Evolutionary conservation across 106 monocot genomes (phyloP), one percentile per base, ranked within the genome.

Genomic region (Platanthera zijinensis): DNA sequence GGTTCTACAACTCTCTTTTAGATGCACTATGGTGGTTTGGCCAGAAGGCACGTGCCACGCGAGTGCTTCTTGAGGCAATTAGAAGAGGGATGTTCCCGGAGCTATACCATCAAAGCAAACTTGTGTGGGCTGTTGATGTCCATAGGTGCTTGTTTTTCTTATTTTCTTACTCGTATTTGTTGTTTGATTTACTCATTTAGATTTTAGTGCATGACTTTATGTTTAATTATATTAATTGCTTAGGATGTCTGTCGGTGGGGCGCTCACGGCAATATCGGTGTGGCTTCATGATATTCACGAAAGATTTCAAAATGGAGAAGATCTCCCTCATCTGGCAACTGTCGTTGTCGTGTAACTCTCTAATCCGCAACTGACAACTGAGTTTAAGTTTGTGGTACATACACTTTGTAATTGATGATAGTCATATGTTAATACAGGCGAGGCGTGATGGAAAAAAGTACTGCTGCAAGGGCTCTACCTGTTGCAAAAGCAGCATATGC

Each of bases 11-110:
- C 83, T 83, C 97, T 56, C 82, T 97, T 76, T 57, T 97, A 59
- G 94, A 97, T 49, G 85, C 85, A 72, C 91, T 97, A 70, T 97
- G 97, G 97, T 97, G 91, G 93, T 82, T 94, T 82, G 84, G 88
- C 19, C 97, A 97, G 69, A 94, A 86, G 70, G 91, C 83, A 17
- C 77, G 97, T 63, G 93, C 93, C 78, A 81, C 79, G 47, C 82
- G 74, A 17, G 89, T 97, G 19, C 89, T 97, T 67, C 57, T 17
- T 13, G 91, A 92, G 81, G 94, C 91, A 45, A 84, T 53, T 14
- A 83, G 69, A 74, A 81, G 82, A 48, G 87, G 87, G 67, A 88
- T 91, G 80, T 97, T 91, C 59, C 94, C 97, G 48, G 93, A 97
- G 73, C 75, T 97, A 45, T 85, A 77, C 74, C 93, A 89, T 67